Conservation (phyloP, 805 yeast species). For the Saturnispora gosingensis region DNA sequence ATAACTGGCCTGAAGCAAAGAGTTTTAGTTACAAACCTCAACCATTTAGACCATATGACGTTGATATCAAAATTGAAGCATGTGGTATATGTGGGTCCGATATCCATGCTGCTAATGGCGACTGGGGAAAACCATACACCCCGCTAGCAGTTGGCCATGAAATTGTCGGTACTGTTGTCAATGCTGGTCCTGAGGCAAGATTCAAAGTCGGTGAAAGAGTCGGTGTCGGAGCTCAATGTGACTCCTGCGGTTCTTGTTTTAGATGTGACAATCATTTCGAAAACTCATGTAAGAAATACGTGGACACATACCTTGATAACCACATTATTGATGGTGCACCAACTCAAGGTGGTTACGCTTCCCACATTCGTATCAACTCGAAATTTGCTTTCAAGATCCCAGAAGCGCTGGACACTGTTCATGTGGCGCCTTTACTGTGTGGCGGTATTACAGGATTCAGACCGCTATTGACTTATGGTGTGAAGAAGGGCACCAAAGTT, state of each 20-base stretch:
- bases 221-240: constrained; percentile 40
- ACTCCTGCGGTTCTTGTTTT: constrained; percentile 33
- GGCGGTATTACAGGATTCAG: constrained; percentile 49
- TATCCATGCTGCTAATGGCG: constrained; percentile 35
- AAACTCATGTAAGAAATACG: constrained; percentile 47
- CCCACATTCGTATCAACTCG: constrained; percentile 36
- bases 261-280: constrained; percentile 31
- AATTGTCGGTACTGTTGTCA: constrained; percentile 35
- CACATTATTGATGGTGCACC: constrained; percentile 30
- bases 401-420: constrained; percentile 31
- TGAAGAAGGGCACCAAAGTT: constrained; percentile 40
- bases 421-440: constrained; percentile 48
- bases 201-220: constrained; percentile 41
- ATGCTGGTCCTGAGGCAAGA: constrained; percentile 30
- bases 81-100: constrained; percentile 47
- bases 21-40: constrained; percentile 15
- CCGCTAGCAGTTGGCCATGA: constrained; percentile 38
- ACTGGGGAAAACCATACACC: constrained; percentile 14
- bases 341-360: constrained; percentile 42
- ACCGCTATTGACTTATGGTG: constrained; percentile 35
- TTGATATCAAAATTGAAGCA: constrained; percentile 36
- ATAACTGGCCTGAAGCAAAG: constrained; percentile 16
- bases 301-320: constrained; percentile 35
- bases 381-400: constrained; percentile 42
- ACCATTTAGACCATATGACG: constrained; percentile 21